Base-by-base conservation (phyloP, 1,284 basidiomycete genomes). In the Irpex sp. region DNA sequence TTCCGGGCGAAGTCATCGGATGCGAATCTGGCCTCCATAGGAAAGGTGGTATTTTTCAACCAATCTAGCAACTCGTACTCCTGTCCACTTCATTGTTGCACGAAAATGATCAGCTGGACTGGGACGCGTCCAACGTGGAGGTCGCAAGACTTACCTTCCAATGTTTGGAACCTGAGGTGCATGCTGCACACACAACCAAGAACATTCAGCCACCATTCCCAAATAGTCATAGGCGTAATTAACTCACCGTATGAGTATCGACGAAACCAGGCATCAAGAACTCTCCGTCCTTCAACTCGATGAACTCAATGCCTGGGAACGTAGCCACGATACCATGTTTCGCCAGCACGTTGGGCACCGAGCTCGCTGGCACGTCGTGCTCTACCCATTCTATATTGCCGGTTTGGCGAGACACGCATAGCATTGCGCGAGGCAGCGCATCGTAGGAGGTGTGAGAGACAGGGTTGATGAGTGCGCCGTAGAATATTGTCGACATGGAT, bases 201-300 rank as follows among this genome's bases (percentile, higher is more conserved):
- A 33, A 33, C 23, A 23, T 33, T n/a, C 8, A 61, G 45, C 60
- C 58, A 58, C 9, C 6, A n/a, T n/a, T n/a, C n/a, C n/a, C n/a
- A n/a, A n/a, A n/a, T n/a, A 19, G 53, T 37, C 9, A 5, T 8
- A 48, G 12, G 51, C 48, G 61, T 51, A n/a, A 8, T 5, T 19
- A n/a, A 71, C 84, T 73, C 68, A 92, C 90, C 33, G 88, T 93
- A 73, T 96, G 94, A 28, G 94, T 96, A 76, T 96, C 94, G 60
- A 96, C 79, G 70, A 96, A 87, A 14, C 94, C 94, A 3, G 95
- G 94, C 68, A 93, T 85, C 58, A 97, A 71, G 72, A 96, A 95
- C 68, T 94, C 86, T 9, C 91, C 91, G 1, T 78, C 71, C 53
- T 78, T 78, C 19, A 95, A 76, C 57, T 72, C 71, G 1, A 85